These are phyloP conservation scores for Jatropha podagrica DNA, from an alignment of 441 rosid genomes.

Conservation along the genomic window DNA sequence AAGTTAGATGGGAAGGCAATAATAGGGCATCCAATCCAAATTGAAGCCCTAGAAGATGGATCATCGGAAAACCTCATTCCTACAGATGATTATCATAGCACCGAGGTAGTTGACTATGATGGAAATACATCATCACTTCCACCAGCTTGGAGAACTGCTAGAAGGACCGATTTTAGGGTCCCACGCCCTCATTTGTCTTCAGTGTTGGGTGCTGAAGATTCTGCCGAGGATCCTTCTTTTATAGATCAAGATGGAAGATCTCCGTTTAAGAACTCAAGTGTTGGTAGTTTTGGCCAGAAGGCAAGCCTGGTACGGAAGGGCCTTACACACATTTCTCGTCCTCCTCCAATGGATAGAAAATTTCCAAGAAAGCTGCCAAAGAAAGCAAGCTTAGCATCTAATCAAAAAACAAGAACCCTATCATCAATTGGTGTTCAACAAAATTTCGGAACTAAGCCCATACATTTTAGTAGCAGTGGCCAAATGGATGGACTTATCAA, in stretches of 20 bases:
- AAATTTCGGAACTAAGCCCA: constrained; percentile 34
- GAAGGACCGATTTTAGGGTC: constrained; percentile 78
- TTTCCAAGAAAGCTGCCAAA: constrained; percentile 50
- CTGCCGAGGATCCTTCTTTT: constrained; percentile 33
- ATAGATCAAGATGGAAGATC: constrained; percentile 47
- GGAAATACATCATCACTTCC: constrained; percentile 46
- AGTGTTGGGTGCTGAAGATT: constrained; percentile 43
- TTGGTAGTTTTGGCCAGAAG: constrained; percentile 40
- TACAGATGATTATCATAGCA: constrained; percentile 35
- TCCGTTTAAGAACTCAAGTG: constrained; percentile 36
- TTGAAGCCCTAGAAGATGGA: constrained; percentile 74
- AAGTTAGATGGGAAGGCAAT: constrained; percentile 82
- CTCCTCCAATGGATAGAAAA: constrained; percentile 50
- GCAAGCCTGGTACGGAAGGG: constrained; percentile 45
- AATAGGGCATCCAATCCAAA: constrained; percentile 83
- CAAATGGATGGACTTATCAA: constrained; percentile 62
- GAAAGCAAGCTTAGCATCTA: constrained; percentile 56
- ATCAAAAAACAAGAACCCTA: constrained; percentile 80
- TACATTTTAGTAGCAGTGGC: constrained; percentile 28
- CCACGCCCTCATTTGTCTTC: constrained; percentile 63
- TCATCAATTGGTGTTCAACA: constrained; percentile 75
- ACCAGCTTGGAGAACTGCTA: constrained; percentile 94
- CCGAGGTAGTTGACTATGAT: constrained; percentile 47
- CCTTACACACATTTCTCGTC: constrained; percentile 38
- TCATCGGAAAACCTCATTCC: constrained; percentile 56